These are phyloP conservation scores for Saturnispora sekii DNA, from an alignment of 805 yeast species.

Conservation along the genomic window DNA sequence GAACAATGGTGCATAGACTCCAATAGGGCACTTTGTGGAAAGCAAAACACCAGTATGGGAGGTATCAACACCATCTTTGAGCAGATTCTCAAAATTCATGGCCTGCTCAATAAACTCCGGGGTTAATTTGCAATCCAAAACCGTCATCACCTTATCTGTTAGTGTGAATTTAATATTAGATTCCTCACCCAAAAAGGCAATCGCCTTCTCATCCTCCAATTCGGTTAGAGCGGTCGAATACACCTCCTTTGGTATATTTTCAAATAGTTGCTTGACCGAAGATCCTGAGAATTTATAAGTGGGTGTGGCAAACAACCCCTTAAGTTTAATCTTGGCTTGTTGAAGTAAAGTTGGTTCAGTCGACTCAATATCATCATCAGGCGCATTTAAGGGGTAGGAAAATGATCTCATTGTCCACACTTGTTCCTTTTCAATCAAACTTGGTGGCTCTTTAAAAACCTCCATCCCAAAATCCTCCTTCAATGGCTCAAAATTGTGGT, in stretches of 20 bases:
- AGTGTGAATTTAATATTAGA: conserved; percentile 46
- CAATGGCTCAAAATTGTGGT: conserved; percentile 34
- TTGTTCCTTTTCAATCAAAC: conserved; percentile 66
- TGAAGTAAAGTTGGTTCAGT: conserved; percentile 21
- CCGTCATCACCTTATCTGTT: conserved; percentile 40
- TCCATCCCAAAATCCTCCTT: conserved; percentile 26
- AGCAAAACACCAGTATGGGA: conserved; percentile 42
- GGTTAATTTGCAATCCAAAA: conserved; percentile 32
- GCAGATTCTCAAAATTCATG: conserved; percentile 33
- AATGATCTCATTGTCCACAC: conserved; percentile 38
- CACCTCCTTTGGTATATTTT: conserved; percentile 33
- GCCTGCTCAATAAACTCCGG: conserved; percentile 36
- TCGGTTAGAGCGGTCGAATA: conserved; percentile 41
- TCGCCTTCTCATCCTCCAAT: conserved; percentile 47
- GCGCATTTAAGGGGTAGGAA: conserved; percentile 22
- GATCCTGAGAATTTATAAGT: conserved; percentile 36
- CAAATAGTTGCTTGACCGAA: conserved; percentile 38
- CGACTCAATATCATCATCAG: too few species aligned
- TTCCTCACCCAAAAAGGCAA: conserved; percentile 38
- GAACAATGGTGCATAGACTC: conserved; percentile 53
- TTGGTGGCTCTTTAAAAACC: conserved; percentile 38
- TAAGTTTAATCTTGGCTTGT: conserved; percentile 33
- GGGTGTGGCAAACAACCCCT: conserved; percentile 51
- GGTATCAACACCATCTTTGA: conserved; percentile 19
- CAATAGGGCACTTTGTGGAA: conserved; percentile 48